Percentiles rank a stretch among this genome's conserved stretches.
Conservation (phyloP, 768 basidiomycete genomes). For the Lactarius hengduanensis region DNA sequence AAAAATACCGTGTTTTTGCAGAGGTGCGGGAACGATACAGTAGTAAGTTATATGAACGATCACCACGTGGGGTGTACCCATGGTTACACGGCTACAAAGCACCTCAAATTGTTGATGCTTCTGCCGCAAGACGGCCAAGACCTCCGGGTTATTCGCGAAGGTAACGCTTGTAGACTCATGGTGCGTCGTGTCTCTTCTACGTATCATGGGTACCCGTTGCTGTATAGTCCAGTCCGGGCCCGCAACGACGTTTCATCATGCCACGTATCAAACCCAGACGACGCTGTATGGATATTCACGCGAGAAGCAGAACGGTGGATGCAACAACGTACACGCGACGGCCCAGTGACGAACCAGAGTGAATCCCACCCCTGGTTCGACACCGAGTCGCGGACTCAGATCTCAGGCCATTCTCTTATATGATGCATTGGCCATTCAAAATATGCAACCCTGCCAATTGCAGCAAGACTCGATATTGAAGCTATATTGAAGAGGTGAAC, state of each 20-base stretch:
- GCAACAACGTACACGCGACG: too few relatives aligned
- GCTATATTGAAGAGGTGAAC: too few relatives aligned
- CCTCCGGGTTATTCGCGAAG: constrained; percentile 41
- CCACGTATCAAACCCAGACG: background rate
- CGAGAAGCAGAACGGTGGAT: background rate
- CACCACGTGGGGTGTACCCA: background rate
- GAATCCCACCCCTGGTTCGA: too few relatives aligned
- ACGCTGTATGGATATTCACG: background rate
- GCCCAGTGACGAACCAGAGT: too few relatives aligned
- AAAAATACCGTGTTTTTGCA: too few relatives aligned
- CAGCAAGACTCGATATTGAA: too few relatives aligned
- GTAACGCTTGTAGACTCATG: constrained; percentile 83
- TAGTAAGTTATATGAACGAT: background rate
- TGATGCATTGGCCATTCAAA: too few relatives aligned
- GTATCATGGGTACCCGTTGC: constrained; percentile 38
- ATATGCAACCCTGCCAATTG: too few relatives aligned
- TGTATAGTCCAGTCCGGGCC: background rate
- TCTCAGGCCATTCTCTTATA: too few relatives aligned
- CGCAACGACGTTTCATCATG: background rate
- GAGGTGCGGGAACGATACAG: too few relatives aligned
- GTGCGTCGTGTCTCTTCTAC: constrained; percentile 79
- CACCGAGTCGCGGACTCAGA: too few relatives aligned
- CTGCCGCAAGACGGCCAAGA: too few relatives aligned
- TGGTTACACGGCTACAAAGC: background rate
- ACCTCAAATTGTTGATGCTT: background rate